Evolutionary conservation across 371 early-diverging fungal species (phyloP), one percentile per base, ranked within the genome.

Genomic region (Mortierella sp.): DNA sequence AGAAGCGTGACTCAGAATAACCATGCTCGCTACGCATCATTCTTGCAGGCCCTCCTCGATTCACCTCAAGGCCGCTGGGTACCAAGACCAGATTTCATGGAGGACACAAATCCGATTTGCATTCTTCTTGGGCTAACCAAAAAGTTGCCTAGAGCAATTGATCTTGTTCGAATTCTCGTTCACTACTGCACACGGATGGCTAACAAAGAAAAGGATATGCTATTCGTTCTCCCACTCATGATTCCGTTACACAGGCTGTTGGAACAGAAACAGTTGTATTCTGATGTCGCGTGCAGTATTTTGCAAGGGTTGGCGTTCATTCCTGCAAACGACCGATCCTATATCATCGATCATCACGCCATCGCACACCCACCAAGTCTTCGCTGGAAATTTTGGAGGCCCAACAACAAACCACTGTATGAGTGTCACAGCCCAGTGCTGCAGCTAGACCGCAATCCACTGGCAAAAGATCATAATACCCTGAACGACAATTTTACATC

Each of bases 141-240:
- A 2, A 49, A 31, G 0, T 5, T 39, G 0, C 65, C 60, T 2
- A 28, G 42, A 6, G 61, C 56, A 1, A 46, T 68, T 2, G 50
- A 50, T 9, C 32, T 68, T 0, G 61, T 44, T 0, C 54, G 44
- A 7, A 23, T 56, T 12, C 48, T 61, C 3, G 60, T 68, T 30
- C 42, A 56, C 0, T 60, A 68, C 30, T 68, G 61, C 26, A 56
- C 34, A 23, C 26, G 39, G 0, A 28, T 24, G 26, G 44, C 69
- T 3, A 55, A 34, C 26, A 14, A 41, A 0, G 56, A 60, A 12
- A 56, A 50, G 39, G 56, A 61, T 27, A 19, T 15, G 1, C 43
- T 50, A 2, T 55, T 68, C 23, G 31, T 14, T 0, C 26, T n/a
- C 19, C 32, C 39, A 0, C 6, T 64, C 2, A 42, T 64, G 56